These are phyloP conservation scores for Gillenia trifoliata DNA, from an alignment of 306 rosid genomes.

Conservation along the genomic window DNA sequence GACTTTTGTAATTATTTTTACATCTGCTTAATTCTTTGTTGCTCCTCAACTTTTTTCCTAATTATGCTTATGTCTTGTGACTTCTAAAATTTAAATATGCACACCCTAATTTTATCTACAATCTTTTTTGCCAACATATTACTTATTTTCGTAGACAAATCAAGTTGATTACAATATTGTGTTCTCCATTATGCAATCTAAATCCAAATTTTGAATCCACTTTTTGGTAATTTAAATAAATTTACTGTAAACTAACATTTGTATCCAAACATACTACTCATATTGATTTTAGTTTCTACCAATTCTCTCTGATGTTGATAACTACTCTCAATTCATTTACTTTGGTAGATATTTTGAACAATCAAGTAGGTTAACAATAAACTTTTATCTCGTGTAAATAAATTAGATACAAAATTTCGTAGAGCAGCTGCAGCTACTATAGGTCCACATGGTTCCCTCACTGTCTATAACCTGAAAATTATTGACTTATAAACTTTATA, in stretches of 20 bases:
- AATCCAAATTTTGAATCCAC: too few relatives aligned
- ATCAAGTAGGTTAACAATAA: not conserved
- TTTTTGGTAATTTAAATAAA: too few relatives aligned
- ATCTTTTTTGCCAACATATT: not conserved
- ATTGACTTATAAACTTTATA: not conserved
- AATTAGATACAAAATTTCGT: not conserved
- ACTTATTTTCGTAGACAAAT: not conserved
- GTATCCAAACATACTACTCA: not conserved
- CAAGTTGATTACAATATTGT: not conserved
- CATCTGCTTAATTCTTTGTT: conserved; percentile 1
- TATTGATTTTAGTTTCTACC: not conserved
- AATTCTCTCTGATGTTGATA: not conserved
- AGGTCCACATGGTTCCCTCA: too few relatives aligned
- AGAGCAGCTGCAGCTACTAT: not conserved
- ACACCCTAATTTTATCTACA: not conserved
- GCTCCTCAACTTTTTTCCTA: not conserved
- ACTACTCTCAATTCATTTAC: not conserved
- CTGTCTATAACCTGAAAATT: not conserved
- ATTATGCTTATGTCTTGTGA: not conserved
- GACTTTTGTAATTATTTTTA: conserved; percentile 6
- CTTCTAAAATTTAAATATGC: not conserved
- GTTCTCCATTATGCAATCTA: accelerated
- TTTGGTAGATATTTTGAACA: not conserved
- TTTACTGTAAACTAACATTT: too few relatives aligned
- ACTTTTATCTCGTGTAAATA: too few relatives aligned